Base-by-base conservation (phyloP, 2,329 filamentous ascomycete species). In the Chaetomium strumarium region DNA sequence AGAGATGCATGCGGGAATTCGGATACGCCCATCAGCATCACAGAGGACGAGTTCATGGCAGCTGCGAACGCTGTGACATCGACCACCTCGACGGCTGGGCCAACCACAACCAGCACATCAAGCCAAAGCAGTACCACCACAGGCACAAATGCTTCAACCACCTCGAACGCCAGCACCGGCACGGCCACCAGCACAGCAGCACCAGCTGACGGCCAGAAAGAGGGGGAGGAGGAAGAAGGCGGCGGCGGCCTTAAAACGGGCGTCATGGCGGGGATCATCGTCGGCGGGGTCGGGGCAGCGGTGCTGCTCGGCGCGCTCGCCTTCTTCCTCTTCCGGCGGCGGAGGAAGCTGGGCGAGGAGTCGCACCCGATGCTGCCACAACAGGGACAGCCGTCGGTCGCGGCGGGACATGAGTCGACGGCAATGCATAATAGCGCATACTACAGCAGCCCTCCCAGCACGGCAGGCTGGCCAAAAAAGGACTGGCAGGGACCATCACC, bases 1-100 rank as follows among this genome's bases (percentile, higher is more conserved):
- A 55, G 60, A 2, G 59, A 59, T 13, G 73, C 75, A 11, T 81
- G 78, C 60, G 58, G 62, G 2, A 63, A 68, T 20, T 76, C 74
- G 0, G 62, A 67, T 2, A 76, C 75, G 8, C 72, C 72, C 0
- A 61, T 80, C 17, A 62, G 60, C 24, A 60, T 81, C 0, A 65
- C 65, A 14, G 64, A 74, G 59, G 58, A 65, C 20, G 66, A 72
- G 17, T 80, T 76, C 55, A 50, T 76, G 51, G 61, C 62, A 0
- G 64, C 65, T 11, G 70, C 64, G 36, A 49, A 55, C 10, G 30
- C 9, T 9, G 14, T 16, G 6, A 24, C 42, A n/a, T 37, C 54
- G 29, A 47, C 53, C 1, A 48, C 48, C 4, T 53, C 40, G 1
- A 44, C 45, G 14, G 52, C 58, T 12, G 49, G 58, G 17, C 50